Conservation (phyloP, 73 alveolate genomes). For the Blepharisma japonicum region DNA sequence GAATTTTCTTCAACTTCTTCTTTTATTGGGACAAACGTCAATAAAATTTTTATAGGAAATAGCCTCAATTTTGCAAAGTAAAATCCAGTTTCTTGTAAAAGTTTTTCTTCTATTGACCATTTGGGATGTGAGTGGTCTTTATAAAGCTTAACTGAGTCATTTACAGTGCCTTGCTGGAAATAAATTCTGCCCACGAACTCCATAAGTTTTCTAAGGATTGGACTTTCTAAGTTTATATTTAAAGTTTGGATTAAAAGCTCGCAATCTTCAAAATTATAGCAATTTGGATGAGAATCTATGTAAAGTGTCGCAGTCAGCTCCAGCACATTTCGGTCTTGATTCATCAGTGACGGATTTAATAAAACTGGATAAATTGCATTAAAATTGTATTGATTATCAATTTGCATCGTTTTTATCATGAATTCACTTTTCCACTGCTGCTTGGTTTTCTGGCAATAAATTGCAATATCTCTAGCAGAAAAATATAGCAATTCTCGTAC, state of each 20-base stretch:
- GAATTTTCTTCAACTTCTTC: slow-evolving; percentile 28
- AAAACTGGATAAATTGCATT: slow-evolving; percentile 52
- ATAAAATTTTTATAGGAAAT: slow-evolving; percentile 3
- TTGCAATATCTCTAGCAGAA: slow-evolving; percentile 28
- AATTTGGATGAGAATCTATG: slow-evolving; percentile 32
- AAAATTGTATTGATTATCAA: slow-evolving; percentile 48
- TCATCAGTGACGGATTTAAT: slow-evolving; percentile 34
- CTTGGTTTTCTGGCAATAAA: slow-evolving; percentile 32
- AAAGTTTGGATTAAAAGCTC: slow-evolving; percentile 33
- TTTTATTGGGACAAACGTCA: slow-evolving; percentile 20
- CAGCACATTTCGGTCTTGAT: slow-evolving; percentile 29
- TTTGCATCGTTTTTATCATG: slow-evolving; percentile 36
- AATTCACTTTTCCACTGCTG: slow-evolving; percentile 34
- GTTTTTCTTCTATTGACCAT: background rate
- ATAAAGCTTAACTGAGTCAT: background rate
- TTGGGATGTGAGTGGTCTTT: background rate
- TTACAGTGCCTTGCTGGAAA: background rate
- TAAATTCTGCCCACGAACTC: background rate
- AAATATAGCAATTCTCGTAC: slow-evolving; percentile 48
- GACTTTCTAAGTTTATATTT: background rate
- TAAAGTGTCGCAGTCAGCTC: slow-evolving; percentile 33
- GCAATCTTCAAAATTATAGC: slow-evolving; percentile 38
- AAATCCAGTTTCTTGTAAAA: background rate
- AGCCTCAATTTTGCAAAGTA: background rate
- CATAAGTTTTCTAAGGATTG: background rate